Evolutionary conservation across 2,329 filamentous ascomycete species (phyloP).

Genomic region (Escovopsis weberi): DNA sequence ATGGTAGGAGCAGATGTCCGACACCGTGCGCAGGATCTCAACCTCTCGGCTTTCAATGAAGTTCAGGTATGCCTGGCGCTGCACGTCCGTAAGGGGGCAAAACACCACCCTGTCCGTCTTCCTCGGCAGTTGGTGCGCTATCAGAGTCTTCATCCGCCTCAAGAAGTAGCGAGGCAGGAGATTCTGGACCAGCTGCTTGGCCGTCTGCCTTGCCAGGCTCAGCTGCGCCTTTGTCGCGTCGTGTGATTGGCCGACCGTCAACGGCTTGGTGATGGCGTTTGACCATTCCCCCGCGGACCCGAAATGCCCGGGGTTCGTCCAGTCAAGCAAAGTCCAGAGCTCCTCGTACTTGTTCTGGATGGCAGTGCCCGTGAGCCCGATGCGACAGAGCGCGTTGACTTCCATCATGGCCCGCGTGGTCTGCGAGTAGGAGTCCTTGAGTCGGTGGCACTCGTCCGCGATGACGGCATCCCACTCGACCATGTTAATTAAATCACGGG

Average conservation of each 20-base stretch:
- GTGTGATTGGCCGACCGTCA: slow-evolving; percentile 82
- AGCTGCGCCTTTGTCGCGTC: slow-evolving; percentile 77
- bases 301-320: slow-evolving; percentile 74
- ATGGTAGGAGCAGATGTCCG: slow-evolving; percentile 51
- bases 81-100: slow-evolving; percentile 72
- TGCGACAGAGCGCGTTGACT: slow-evolving; percentile 79
- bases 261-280: slow-evolving; percentile 58
- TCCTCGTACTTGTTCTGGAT: slow-evolving; percentile 98
- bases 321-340: slow-evolving; percentile 89
- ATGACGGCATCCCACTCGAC: slow-evolving; percentile 89
- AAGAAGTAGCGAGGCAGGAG: slow-evolving; percentile 83
- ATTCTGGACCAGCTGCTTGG: slow-evolving; percentile 71
- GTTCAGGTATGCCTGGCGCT: slow-evolving; percentile 69
- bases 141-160: slow-evolving; percentile 81
- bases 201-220: slow-evolving; percentile 65
- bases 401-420: slow-evolving; percentile 79
- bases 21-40: slow-evolving; percentile 50
- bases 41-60: slow-evolving; percentile 59
- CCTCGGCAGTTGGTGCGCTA: slow-evolving; percentile 82
- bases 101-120: slow-evolving; percentile 94
- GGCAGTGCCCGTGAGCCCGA: slow-evolving; percentile 86
- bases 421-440: slow-evolving; percentile 68
- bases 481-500: slow-evolving; percentile 59
- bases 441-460: slow-evolving; percentile 81
- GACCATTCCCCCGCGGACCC: slow-evolving; percentile 60